Base-by-base conservation (phyloP, 1,284 basidiomycete genomes). In the Peniophora sp. region DNA sequence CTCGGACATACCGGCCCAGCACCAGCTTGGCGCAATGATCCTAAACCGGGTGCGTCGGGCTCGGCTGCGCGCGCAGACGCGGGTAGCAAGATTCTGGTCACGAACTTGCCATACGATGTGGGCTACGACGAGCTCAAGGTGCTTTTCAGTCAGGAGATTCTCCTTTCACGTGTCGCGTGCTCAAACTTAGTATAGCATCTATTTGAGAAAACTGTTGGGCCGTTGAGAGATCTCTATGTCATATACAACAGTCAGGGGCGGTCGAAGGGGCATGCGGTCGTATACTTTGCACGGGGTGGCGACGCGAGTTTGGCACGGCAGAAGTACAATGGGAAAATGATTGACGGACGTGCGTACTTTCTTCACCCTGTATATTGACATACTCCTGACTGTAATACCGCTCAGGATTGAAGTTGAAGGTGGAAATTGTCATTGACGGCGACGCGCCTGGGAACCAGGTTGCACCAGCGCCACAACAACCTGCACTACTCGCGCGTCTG, bases 251-350 rank as follows among this genome's bases (percentile, higher is more conserved):
- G 74, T 2, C 80, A 85, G 57, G 85, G 78, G 0, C 72, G 70
- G 51, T 84, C 85, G 47, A 85, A 84, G 58, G 85, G 85, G 14
- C 87, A 88, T 83, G 85, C 85, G 2, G 64, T 88, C 17, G 80
- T 88, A 2, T 59, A 69, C 0, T 88, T 88, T 59, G 73, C 79
- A 55, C 73, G 80, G 34, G 56, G 74, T 3, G 77, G 69, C 1
- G 83, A 87, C 63, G 86, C 86, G 5, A 65, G 62, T 1, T 55
- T 77, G 44, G 86, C 85, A 11, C 73, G 77, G 24, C 59, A 66
- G 27, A 86, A 83, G 64, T 88, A 85, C 60, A 71, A 88, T 57
- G 82, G 83, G 46, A 86, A 86, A 66, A 75, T 86, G 51, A 77
- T 88, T 15, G 85, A 88, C 60, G 82, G 81, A 51, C 76, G 85